Evolutionary conservation across 208 protist species (phyloP), one percentile per base, ranked within the genome.

Genomic region (Trypanosoma vivax): DNA sequence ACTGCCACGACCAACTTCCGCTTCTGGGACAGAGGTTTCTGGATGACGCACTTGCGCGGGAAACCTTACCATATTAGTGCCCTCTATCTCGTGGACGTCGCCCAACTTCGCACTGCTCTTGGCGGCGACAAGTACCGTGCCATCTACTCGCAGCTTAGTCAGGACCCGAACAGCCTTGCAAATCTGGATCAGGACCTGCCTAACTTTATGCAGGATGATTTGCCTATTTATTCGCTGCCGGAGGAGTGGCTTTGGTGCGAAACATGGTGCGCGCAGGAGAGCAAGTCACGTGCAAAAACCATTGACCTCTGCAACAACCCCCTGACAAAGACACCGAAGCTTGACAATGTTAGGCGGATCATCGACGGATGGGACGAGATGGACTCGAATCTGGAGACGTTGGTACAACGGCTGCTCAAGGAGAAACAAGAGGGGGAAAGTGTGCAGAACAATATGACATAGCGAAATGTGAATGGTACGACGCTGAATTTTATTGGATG

Each of bases 241-340:
- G 93, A 98, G 70, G 90, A 99, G 60, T 99, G 97, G 97, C 83
- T 99, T n/a, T 99, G 95, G 96, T 99, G 98, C 63, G 97, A 99
- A 65, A 97, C 96, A 33, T 99, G 98, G 98, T 99, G 98, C 70
- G 78, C 73, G 39, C 67, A 94, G 0, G 68, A 84, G 39, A 91
- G 81, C 67, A 97, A 97, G 63, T 49, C 61, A 0, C 72, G 60
- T n/a, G 95, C 96, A 10, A 99, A 98, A 74, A 98, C 95, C 10
- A 99, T 99, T 53, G 96, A 99, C 69, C 63, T 99, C 29, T 98
- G 96, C 76, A 98, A 98, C 73, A 98, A 98, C 67, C 96, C 96
- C 7, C 37, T 96, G 16, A 98, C 96, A 0, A 98, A 98, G 62
- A 90, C 88, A 65, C 88, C 94, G 21, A 98, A 98, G 73, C 70